Percentiles rank a stretch among this genome's conserved stretches.
phyloP scores from a whole-genome alignment of 2,329 filamentous ascomycete genomes.

The Coleophoma cylindrospora region DNA sequence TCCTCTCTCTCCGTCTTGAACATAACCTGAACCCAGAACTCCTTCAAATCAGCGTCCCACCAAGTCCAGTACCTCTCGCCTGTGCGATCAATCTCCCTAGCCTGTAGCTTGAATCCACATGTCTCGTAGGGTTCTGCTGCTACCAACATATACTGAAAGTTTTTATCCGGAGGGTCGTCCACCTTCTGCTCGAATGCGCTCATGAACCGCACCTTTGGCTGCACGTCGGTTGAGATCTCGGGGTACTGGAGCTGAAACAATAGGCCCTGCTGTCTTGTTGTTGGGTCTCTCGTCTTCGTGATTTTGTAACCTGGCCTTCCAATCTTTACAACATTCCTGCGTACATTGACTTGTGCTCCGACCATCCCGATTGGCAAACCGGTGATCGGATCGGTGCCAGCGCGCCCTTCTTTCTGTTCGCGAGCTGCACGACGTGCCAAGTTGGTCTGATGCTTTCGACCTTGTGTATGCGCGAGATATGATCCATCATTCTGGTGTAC shows the following conservation, averaged over 20 bases:
- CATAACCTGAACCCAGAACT: constrained; percentile 96
- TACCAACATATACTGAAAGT: constrained; percentile 90
- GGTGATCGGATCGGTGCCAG: constrained; percentile 59
- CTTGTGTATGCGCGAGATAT: constrained; percentile 97
- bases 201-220: constrained; percentile 91
- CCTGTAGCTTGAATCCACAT: constrained; percentile 92
- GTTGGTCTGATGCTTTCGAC: constrained; percentile 98
- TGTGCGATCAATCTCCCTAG: constrained; percentile 83
- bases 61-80: constrained; percentile 89
- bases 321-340: constrained; percentile 87
- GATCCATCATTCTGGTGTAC: constrained; percentile 99
- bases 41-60: constrained; percentile 93
- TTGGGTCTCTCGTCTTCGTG: constrained; percentile 86
- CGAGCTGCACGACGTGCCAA: constrained; percentile 91
- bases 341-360: constrained; percentile 56
- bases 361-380: constrained; percentile 71
- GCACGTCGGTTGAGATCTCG: constrained; percentile 71
- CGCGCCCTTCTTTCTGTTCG: constrained; percentile 83
- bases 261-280: constrained; percentile 82
- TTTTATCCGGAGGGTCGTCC: constrained; percentile 86
- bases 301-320: constrained; percentile 96
- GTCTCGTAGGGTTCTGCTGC: constrained; percentile 98
- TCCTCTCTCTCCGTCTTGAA: constrained; percentile 99
- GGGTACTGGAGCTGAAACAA: constrained; percentile 97
- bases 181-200: constrained; percentile 94